phyloP scores from a whole-genome alignment of 148 eudicot genomes.

The Camellia japonica region DNA sequence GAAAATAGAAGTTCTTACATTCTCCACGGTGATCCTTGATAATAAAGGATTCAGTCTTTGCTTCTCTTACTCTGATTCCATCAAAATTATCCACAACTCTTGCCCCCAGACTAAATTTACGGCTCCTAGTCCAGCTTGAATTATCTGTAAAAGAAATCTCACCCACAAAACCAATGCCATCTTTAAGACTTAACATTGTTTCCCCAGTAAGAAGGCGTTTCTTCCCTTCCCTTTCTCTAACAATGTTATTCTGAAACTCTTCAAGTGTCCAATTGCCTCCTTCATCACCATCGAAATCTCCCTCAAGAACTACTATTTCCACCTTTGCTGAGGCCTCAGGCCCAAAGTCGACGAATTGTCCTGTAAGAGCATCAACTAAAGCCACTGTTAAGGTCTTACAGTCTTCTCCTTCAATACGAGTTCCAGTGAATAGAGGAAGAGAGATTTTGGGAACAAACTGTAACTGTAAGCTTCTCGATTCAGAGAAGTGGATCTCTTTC shows the following conservation, averaged over 20 bases:
- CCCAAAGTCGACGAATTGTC: slow-evolving; percentile 47
- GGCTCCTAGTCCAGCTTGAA: slow-evolving; percentile 84
- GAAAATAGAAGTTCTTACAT: slow-evolving; percentile 43
- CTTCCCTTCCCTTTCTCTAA: slow-evolving; percentile 77
- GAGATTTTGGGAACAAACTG: slow-evolving; percentile 54
- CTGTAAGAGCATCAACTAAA: slow-evolving; percentile 50
- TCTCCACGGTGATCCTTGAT: slow-evolving; percentile 88
- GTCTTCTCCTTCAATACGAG: slow-evolving; percentile 89
- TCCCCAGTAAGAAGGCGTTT: slow-evolving; percentile 70
- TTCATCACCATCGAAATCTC: slow-evolving; percentile 71
- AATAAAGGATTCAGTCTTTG: slow-evolving; percentile 68
- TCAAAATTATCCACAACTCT: slow-evolving; percentile 54
- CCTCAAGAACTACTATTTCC: slow-evolving; percentile 78
- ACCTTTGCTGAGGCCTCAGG: slow-evolving; percentile 65
- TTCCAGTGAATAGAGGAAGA: slow-evolving; percentile 95
- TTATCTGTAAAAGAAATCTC: slow-evolving; percentile 70
- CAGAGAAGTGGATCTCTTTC: slow-evolving; percentile 46
- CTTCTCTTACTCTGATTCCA: slow-evolving; percentile 64
- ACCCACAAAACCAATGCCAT: slow-evolving; percentile 59
- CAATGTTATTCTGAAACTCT: slow-evolving; percentile 68
- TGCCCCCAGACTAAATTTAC: slow-evolving; percentile 74
- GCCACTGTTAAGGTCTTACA: slow-evolving; percentile 58
- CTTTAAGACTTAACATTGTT: slow-evolving; percentile 43
- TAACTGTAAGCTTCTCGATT: slow-evolving; percentile 64
- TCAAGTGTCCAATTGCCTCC: slow-evolving; percentile 67